Evolutionary conservation across 2,329 filamentous ascomycete species (phyloP).

Genomic region (Neofusicoccum cordaticola): DNA sequence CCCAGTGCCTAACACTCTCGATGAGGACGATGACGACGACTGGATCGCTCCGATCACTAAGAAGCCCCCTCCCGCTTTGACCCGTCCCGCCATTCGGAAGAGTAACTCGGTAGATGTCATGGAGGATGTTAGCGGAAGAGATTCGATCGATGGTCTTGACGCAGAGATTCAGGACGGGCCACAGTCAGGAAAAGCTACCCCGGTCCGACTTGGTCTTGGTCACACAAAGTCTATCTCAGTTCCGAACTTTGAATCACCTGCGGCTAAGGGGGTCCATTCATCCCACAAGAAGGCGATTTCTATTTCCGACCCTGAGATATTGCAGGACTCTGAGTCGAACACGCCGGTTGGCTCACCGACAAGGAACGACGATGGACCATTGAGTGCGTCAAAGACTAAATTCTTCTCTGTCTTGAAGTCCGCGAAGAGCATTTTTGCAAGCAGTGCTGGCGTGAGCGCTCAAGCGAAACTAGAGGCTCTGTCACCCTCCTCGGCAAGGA

Average conservation of each 20-base stretch:
- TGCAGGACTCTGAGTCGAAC: slow-evolving; percentile 46
- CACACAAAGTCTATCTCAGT: slow-evolving; percentile 66
- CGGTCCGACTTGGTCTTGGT: slow-evolving; percentile 38
- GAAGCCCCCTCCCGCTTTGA: slow-evolving; percentile 26
- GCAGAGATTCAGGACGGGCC: neutral
- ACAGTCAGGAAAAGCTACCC: slow-evolving; percentile 9
- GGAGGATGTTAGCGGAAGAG: slow-evolving; percentile 51
- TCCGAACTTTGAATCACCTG: slow-evolving; percentile 55
- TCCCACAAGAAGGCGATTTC: slow-evolving; percentile 58
- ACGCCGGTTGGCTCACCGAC: slow-evolving; percentile 58
- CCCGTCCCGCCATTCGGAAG: slow-evolving; percentile 56
- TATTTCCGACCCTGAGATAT: slow-evolving; percentile 40
- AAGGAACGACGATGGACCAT: slow-evolving; percentile 67
- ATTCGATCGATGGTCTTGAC: slow-evolving; percentile 28
- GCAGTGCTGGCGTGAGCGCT: slow-evolving; percentile 60
- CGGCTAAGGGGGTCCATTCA: slow-evolving; percentile 29
- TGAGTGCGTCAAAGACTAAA: slow-evolving; percentile 91
- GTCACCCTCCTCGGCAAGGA: slow-evolving; percentile 21
- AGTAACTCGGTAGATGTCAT: slow-evolving; percentile 61
- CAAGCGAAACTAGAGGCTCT: slow-evolving; percentile 58
- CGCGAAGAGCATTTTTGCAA: slow-evolving; percentile 81
- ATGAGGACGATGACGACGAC: slow-evolving; percentile 47
- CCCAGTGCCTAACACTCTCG: slow-evolving; percentile 16
- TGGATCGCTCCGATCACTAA: slow-evolving; percentile 57
- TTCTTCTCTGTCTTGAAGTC: slow-evolving; percentile 87